Conservation (phyloP, 768 basidiomycete species). For the Austroboletus eburneus region DNA sequence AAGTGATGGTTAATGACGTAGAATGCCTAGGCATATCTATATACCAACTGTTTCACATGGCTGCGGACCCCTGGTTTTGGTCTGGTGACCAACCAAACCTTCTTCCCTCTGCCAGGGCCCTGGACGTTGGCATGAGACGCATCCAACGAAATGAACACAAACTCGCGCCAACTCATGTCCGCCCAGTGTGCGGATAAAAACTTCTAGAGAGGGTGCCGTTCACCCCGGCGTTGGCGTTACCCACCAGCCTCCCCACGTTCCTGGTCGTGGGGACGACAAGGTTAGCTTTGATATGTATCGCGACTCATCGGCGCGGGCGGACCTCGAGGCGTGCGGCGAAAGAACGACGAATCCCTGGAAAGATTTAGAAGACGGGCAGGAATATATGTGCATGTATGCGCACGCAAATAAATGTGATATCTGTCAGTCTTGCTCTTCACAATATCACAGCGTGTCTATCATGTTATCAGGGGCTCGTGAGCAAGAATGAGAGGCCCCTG, state of each 20-base stretch:
- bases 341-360: not conserved
- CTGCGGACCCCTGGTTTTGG: not conserved
- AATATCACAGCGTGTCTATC: not conserved
- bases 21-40: not conserved
- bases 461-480: too few species aligned
- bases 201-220: not conserved
- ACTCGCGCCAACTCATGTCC: not conserved
- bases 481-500: too few species aligned
- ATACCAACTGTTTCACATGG: not conserved
- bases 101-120: too few species aligned
- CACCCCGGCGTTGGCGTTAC: not conserved
- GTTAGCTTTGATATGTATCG: conserved; percentile 7
- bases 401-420: not conserved
- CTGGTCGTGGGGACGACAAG: conserved; percentile 2
- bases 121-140: too few species aligned
- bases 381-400: not conserved
- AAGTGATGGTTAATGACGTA: not conserved
- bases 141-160: too few species aligned
- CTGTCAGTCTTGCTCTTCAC: not conserved
- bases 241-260: not conserved
- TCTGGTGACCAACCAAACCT: conserved; percentile 2
- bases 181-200: not conserved
- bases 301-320: conserved; percentile 10
- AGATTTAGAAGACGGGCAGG: not conserved
- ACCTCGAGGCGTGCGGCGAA: conserved; percentile 5